Evolutionary conservation across 2,329 filamentous ascomycete genomes (phyloP).

Genomic region (Fusarium xyrophilum): DNA sequence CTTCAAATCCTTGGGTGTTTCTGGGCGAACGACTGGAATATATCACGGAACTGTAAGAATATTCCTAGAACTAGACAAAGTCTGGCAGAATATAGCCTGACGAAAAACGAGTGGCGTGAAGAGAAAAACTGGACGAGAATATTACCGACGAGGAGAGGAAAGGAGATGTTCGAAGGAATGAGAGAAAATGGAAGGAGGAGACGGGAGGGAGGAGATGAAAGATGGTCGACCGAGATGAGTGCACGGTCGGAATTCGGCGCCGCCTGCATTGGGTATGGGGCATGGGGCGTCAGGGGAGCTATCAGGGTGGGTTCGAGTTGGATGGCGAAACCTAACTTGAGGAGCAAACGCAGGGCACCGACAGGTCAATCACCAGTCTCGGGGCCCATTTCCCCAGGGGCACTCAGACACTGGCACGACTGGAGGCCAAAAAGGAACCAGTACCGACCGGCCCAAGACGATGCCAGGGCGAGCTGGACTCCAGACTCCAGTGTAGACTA

Average conservation of each 20-base stretch:
- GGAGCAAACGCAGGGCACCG: constrained; percentile 29
- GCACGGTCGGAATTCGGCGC: constrained; percentile 37
- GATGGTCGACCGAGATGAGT: constrained; percentile 41
- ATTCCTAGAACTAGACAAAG: constrained; percentile 38
- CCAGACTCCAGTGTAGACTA: not conserved
- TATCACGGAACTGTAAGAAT: constrained; percentile 24
- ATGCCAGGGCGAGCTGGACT: constrained; percentile 21
- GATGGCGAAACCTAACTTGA: constrained; percentile 13
- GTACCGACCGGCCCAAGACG: constrained; percentile 18
- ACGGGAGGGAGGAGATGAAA: constrained; percentile 36
- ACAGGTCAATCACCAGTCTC: constrained; percentile 28
- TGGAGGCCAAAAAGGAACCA: constrained; percentile 24
- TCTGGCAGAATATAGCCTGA: constrained; percentile 40
- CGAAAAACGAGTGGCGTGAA: constrained; percentile 52
- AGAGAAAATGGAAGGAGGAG: constrained; percentile 37
- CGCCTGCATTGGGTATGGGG: constrained; percentile 32
- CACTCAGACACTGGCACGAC: constrained; percentile 33
- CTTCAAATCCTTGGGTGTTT: constrained; percentile 27
- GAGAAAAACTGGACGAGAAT: constrained; percentile 43
- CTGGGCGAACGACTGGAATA: constrained; percentile 37
- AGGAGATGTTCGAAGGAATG: constrained; percentile 36
- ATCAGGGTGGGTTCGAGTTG: constrained; percentile 23
- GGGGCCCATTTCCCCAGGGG: constrained; percentile 26
- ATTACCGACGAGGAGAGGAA: constrained; percentile 41
- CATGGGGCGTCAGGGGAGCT: constrained; percentile 1